These are phyloP conservation scores for Polygonum aviculare DNA, from an alignment of 148 eudicot species.

Conservation along the genomic window DNA sequence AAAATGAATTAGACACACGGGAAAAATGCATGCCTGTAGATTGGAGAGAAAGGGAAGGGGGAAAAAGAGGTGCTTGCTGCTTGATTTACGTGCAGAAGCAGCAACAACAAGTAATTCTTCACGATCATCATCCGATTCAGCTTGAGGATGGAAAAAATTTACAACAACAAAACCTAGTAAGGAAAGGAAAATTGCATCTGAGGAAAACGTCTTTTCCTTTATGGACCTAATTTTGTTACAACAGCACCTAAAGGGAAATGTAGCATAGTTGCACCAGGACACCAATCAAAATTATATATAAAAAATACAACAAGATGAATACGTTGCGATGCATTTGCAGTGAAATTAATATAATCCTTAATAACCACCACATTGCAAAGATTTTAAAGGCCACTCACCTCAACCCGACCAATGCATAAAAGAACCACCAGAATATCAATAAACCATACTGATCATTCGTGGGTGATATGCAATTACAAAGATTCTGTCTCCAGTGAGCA, in stretches of 20 bases:
- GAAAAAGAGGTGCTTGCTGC: slow-evolving; percentile 19
- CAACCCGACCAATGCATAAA: too few relatives aligned
- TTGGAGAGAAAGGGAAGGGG: not conserved
- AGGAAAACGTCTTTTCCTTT: not conserved
- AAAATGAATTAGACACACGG: not conserved
- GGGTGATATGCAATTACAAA: not conserved
- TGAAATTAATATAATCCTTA: not conserved
- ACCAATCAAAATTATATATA: not conserved
- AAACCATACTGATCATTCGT: slow-evolving; percentile 18
- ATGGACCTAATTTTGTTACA: not conserved
- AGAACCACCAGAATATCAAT: too few relatives aligned
- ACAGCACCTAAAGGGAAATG: not conserved
- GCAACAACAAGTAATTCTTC: slow-evolving; percentile 51
- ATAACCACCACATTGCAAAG: not conserved
- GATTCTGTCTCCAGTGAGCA: not conserved
- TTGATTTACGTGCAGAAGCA: slow-evolving; percentile 41
- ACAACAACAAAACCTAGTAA: not conserved
- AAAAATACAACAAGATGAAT: not conserved
- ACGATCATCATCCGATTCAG: slow-evolving; percentile 44
- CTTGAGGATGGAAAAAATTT: slow-evolving; percentile 14
- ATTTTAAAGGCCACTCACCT: too few relatives aligned
- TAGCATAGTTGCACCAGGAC: not conserved
- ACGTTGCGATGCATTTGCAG: not conserved
- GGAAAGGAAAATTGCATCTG: not conserved
- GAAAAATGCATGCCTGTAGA: not conserved